Conservation (phyloP, 495 filamentous ascomycete genomes). For the Polyplosphaeria fusca region DNA sequence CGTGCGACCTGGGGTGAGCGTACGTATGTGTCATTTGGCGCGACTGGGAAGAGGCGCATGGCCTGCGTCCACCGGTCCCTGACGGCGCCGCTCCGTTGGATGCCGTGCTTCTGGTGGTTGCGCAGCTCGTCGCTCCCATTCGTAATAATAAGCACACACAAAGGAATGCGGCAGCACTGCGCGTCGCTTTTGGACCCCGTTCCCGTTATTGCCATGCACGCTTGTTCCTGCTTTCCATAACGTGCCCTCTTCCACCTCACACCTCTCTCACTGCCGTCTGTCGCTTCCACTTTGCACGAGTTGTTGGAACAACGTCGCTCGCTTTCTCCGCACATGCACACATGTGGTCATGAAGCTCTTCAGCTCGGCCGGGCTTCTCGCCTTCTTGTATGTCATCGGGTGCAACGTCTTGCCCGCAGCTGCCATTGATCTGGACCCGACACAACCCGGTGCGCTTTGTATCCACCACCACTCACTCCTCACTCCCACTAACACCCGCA, state of each 20-base stretch:
- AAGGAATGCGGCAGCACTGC: no score
- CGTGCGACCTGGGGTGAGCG: no score
- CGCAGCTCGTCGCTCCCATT: no score
- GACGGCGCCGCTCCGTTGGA: no score
- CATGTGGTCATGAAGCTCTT: conserved; percentile 17
- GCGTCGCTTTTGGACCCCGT: no score
- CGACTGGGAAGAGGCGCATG: no score
- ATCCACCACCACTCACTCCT: neutral
- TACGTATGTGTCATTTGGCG: no score
- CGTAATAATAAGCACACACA: no score
- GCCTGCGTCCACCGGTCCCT: no score
- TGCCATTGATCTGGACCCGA: conserved; percentile 17
- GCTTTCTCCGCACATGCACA: neutral
- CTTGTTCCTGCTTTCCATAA: neutral
- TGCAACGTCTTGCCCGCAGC: neutral
- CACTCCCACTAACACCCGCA: conserved; percentile 35
- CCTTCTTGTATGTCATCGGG: neutral
- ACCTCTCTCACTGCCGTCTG: neutral
- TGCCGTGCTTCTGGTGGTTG: no score
- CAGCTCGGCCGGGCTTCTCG: neutral
- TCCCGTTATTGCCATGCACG: no score
- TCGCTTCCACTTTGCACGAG: neutral
- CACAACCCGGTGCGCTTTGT: neutral
- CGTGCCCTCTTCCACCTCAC: neutral
- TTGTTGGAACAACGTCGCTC: neutral